These are phyloP conservation scores for Malassezia restricta DNA, from an alignment of 1,284 basidiomycete species.

Conservation along the genomic window DNA sequence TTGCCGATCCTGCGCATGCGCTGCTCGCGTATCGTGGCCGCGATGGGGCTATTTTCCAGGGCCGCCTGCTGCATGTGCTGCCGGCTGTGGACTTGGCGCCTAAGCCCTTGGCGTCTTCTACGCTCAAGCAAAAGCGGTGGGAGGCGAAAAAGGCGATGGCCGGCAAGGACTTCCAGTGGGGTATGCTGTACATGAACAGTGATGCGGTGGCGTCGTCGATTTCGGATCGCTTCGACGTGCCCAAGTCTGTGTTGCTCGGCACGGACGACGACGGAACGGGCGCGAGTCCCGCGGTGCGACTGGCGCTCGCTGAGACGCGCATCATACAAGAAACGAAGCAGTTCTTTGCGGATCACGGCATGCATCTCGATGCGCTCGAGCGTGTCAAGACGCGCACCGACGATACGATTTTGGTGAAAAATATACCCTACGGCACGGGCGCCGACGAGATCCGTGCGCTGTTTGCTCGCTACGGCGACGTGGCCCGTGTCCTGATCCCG, in stretches of 20 bases:
- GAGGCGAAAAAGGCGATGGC: constrained; percentile 61
- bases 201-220: constrained; percentile 76
- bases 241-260: constrained; percentile 75
- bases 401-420: constrained; percentile 83
- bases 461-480: constrained; percentile 64
- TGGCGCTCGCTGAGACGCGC: constrained; percentile 89
- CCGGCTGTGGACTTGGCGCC: constrained; percentile 59
- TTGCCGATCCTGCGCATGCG: constrained; percentile 57
- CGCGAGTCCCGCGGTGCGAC: constrained; percentile 60
- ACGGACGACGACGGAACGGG: constrained; percentile 19
- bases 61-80: constrained; percentile 76
- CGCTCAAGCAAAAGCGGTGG: constrained; percentile 53
- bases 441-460: constrained; percentile 62
- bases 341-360: constrained; percentile 55
- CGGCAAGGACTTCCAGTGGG: constrained; percentile 86
- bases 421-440: constrained; percentile 84
- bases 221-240: constrained; percentile 65
- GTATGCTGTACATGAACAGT: constrained; percentile 91
- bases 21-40: constrained; percentile 63
- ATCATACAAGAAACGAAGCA: constrained; percentile 88
- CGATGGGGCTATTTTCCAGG: constrained; percentile 80
- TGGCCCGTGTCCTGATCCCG: constrained; percentile 70
- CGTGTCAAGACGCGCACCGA: constrained; percentile 45
- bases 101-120: constrained; percentile 14
- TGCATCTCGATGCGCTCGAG: constrained; percentile 49